These are phyloP conservation scores for Sistotremastrum niveocremeum DNA, from an alignment of 768 basidiomycete species.

Conservation along the genomic window DNA sequence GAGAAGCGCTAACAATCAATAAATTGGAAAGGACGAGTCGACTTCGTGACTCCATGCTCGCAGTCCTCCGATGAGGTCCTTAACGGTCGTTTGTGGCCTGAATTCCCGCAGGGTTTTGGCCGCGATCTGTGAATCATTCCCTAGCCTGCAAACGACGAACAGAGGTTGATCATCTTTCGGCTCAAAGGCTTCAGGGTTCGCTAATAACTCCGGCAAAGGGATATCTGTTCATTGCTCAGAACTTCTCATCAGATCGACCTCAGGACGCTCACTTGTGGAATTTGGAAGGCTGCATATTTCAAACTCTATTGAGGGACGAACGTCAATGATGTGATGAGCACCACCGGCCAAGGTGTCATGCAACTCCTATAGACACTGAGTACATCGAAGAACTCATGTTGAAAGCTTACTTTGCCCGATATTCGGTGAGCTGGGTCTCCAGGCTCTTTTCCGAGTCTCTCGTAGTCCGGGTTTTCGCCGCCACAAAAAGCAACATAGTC, in stretches of 20 bases:
- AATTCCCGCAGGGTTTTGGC: conserved; percentile 43
- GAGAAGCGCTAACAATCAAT: conserved; percentile 26
- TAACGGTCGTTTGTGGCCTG: conserved; percentile 24
- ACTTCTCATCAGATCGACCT: background rate
- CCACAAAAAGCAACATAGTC: conserved; percentile 89
- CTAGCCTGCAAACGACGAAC: conserved; percentile 71
- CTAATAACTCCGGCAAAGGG: conserved; percentile 51
- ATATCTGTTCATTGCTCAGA: conserved; percentile 38
- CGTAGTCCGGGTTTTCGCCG: conserved; percentile 54
- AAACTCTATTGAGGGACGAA: conserved; percentile 67
- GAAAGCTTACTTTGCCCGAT: conserved; percentile 25
- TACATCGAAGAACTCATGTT: background rate
- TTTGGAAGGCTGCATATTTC: conserved; percentile 71
- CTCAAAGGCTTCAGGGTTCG: conserved; percentile 31
- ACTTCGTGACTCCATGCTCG: conserved; percentile 66
- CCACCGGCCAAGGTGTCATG: conserved; percentile 18
- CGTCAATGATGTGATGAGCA: conserved; percentile 47
- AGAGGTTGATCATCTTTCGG: conserved; percentile 17
- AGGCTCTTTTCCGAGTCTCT: conserved; percentile 29
- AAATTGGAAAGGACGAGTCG: conserved; percentile 68
- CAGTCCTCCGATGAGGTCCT: conserved; percentile 73
- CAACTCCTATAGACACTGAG: conserved; percentile 35
- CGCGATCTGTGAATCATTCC: conserved; percentile 90
- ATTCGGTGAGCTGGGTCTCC: conserved; percentile 26
- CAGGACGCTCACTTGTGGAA: conserved; percentile 46